These are phyloP conservation scores for Ogataea pignaliae DNA, from an alignment of 805 yeast species.

Conservation along the genomic window DNA sequence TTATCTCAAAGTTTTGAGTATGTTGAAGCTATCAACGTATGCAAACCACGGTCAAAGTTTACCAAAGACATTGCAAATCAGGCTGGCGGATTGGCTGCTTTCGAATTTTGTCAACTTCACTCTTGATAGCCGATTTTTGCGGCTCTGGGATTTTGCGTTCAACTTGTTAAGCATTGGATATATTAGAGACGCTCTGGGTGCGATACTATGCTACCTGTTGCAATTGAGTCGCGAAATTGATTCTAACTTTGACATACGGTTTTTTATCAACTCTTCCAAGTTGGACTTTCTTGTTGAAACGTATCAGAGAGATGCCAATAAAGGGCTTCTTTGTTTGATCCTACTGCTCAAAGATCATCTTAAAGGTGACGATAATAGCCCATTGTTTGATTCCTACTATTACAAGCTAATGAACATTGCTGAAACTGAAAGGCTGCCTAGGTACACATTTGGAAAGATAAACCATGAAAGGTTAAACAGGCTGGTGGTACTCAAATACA, in stretches of 20 bases:
- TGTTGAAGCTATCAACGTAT: slow-evolving; percentile 19
- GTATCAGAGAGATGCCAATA: slow-evolving; percentile 15
- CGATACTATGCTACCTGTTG: slow-evolving; percentile 19
- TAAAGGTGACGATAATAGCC: slow-evolving; percentile 5
- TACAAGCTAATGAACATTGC: slow-evolving; percentile 11
- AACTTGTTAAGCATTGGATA: slow-evolving; percentile 27
- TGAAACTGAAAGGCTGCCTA: slow-evolving; percentile 6
- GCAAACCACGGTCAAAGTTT: slow-evolving; percentile 17
- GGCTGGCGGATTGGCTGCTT: slow-evolving; percentile 16
- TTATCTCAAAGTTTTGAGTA: slow-evolving; percentile 16
- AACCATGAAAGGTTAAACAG: slow-evolving; percentile 6
- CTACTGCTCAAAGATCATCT: slow-evolving; percentile 11
- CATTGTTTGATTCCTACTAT: slow-evolving; percentile 17
- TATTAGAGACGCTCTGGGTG: slow-evolving; percentile 16
- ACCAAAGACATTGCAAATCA: slow-evolving; percentile 15
- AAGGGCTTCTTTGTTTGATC: slow-evolving; percentile 12
- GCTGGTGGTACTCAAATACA: slow-evolving; percentile 8
- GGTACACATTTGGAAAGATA: slow-evolving; percentile 12
- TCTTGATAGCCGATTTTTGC: slow-evolving; percentile 14
- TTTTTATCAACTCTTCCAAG: slow-evolving; percentile 20
- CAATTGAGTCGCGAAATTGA: slow-evolving; percentile 16
- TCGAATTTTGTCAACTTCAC: slow-evolving; percentile 20
- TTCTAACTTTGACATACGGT: slow-evolving; percentile 11
- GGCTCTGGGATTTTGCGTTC: slow-evolving; percentile 21
- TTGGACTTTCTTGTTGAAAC: slow-evolving; percentile 16